Percentiles rank a stretch among this genome's conserved stretches.
Conservation (phyloP, 805 yeast species). For the Candida morakotiae region DNA sequence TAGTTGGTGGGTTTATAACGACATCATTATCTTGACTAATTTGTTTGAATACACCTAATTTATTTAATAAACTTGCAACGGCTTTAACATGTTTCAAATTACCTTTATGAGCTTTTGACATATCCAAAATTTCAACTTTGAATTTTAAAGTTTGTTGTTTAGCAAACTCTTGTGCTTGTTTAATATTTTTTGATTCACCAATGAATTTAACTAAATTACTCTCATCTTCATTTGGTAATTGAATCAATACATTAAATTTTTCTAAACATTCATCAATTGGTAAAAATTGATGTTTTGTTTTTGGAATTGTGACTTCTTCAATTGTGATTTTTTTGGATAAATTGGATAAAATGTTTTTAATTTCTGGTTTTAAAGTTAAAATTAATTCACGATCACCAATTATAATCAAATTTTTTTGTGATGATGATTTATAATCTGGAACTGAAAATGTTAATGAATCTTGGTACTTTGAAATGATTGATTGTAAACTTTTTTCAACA, state of each 20-base stretch:
- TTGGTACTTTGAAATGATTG: conserved; percentile 19
- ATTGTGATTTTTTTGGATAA: conserved; percentile 44
- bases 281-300: conserved; percentile 64
- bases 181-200: conserved; percentile 55
- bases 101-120: conserved; percentile 86
- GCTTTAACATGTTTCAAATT: conserved; percentile 71
- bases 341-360: conserved; percentile 43
- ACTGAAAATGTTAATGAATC: conserved; percentile 27
- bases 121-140: conserved; percentile 66
- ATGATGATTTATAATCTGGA: conserved; percentile 35
- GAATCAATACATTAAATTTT: conserved; percentile 54
- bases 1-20: conserved; percentile 36
- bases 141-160: conserved; percentile 56
- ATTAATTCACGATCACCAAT: conserved; percentile 72
- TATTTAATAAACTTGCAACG: conserved; percentile 62
- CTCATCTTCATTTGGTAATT: conserved; percentile 46
- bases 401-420: conserved; percentile 40
- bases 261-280: conserved; percentile 50
- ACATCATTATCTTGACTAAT: conserved; percentile 36
- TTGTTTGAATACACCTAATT: conserved; percentile 44
- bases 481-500: conserved; percentile 27
- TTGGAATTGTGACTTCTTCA: conserved; percentile 63
- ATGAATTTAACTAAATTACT: conserved; percentile 49
- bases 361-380: conserved; percentile 47
- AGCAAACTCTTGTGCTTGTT: conserved; percentile 60